Evolutionary conservation across 495 filamentous ascomycete genomes (phyloP).

Genomic region (Penicillium simplicissimum): DNA sequence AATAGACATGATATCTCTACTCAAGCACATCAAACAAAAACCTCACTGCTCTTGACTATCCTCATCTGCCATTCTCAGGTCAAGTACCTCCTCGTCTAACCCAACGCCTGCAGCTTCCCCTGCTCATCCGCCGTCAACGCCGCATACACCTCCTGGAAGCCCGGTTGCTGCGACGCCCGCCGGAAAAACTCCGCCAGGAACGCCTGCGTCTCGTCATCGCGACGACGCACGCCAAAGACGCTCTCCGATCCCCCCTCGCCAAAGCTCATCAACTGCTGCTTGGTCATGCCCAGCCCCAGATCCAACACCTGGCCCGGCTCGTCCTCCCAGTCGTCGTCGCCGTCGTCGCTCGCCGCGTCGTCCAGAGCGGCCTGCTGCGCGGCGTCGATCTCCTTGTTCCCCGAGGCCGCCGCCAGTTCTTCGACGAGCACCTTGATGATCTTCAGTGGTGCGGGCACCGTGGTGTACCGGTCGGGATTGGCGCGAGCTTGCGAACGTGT

Average conservation of each 20-base stretch:
- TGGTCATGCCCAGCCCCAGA: constrained; percentile 63
- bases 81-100: constrained; percentile 4
- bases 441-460: constrained; percentile 83
- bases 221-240: constrained; percentile 57
- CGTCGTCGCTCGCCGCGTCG: constrained; percentile 58
- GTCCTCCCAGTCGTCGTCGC: constrained; percentile 89
- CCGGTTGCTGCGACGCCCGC: constrained; percentile 65
- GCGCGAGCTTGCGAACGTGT: constrained; percentile 83
- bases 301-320: constrained; percentile 68
- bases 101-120: constrained; percentile 58
- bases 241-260: constrained; percentile 58
- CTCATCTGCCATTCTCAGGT: neutral
- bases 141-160: constrained; percentile 72
- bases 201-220: constrained; percentile 90
- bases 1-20: neutral
- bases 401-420: constrained; percentile 69
- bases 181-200: constrained; percentile 84
- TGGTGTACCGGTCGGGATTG: constrained; percentile 88
- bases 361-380: constrained; percentile 54
- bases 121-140: constrained; percentile 73
- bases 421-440: constrained; percentile 94
- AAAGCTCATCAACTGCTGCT: constrained; percentile 78
- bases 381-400: constrained; percentile 55
- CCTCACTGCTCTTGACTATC: neutral
- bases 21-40: neutral